These are phyloP conservation scores for Verticillium tricorpus DNA, from an alignment of 2,329 filamentous ascomycete genomes.

Conservation along the genomic window DNA sequence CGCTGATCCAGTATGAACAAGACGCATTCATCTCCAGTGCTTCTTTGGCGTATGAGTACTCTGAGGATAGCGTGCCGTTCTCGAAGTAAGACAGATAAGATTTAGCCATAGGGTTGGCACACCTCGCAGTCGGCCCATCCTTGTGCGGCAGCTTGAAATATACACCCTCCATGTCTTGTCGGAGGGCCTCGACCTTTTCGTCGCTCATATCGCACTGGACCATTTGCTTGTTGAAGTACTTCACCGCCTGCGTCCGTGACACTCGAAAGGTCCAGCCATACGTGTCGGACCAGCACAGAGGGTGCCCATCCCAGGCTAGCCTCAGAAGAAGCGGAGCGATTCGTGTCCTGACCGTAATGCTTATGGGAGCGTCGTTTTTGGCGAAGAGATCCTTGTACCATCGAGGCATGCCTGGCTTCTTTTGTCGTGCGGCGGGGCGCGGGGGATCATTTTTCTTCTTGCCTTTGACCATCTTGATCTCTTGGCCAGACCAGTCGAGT, in stretches of 20 bases:
- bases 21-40: conserved; percentile 98
- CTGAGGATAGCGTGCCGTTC: conserved; percentile 78
- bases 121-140: conserved; percentile 81
- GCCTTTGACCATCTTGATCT: conserved; percentile 84
- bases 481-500: conserved; percentile 92
- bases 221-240: conserved; percentile 69
- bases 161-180: conserved; percentile 58
- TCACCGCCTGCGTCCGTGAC: conserved; percentile 51
- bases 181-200: conserved; percentile 61
- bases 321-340: conserved; percentile 81
- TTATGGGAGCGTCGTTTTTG: conserved; percentile 64
- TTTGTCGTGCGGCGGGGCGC: conserved; percentile 75
- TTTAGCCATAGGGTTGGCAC: conserved; percentile 85
- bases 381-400: conserved; percentile 94
- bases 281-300: conserved; percentile 87
- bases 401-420: conserved; percentile 87
- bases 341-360: conserved; percentile 78
- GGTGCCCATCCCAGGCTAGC: conserved; percentile 83
- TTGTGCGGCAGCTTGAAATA: conserved; percentile 98
- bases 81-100: conserved; percentile 89
- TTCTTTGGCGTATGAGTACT: conserved; percentile 87
- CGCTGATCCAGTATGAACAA: conserved; percentile 98
- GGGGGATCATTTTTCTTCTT: conserved; percentile 83
- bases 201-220: conserved; percentile 70
- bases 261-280: conserved; percentile 92